These are phyloP conservation scores for Berberis thunbergii DNA, from an alignment of 164 flowering plant species.

Conservation along the genomic window DNA sequence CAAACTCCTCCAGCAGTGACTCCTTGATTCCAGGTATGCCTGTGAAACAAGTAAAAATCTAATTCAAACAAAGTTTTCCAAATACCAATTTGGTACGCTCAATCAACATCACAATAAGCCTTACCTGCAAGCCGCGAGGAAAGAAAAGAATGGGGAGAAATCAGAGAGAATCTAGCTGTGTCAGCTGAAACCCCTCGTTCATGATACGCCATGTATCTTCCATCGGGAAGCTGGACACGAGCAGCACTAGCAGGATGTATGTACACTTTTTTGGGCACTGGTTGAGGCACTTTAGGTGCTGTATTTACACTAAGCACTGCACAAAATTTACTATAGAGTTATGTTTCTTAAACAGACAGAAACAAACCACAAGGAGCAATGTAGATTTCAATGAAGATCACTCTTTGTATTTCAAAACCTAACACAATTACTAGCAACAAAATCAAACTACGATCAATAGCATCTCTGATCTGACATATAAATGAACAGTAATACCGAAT, in stretches of 20 bases:
- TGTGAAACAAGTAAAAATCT: conserved; percentile 13
- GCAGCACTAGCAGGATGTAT: conserved; percentile 73
- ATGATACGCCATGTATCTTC: conserved; percentile 71
- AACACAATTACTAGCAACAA: too few species aligned
- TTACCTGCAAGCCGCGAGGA: conserved; percentile 87
- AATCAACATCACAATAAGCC: neutral
- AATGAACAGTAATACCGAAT: too few species aligned
- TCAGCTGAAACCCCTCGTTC: conserved; percentile 71
- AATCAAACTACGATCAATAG: too few species aligned
- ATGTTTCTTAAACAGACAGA: conserved; percentile 3
- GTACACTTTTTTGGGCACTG: conserved; percentile 40
- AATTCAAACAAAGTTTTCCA: neutral
- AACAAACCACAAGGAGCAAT: neutral
- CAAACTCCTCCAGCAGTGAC: conserved; percentile 73
- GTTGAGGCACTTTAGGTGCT: conserved; percentile 17
- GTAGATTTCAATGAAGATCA: neutral
- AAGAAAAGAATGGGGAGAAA: conserved; percentile 78
- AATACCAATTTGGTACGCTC: neutral
- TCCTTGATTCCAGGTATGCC: conserved; percentile 71
- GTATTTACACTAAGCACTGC: conserved; percentile 55
- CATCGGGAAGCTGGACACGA: conserved; percentile 74
- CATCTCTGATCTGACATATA: too few species aligned
- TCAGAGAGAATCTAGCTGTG: conserved; percentile 60
- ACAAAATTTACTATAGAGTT: conserved; percentile 12
- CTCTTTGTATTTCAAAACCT: too few species aligned